phyloP scores from a whole-genome alignment of 2,329 filamentous ascomycete genomes.

The Emergomyces pasteurianus region DNA sequence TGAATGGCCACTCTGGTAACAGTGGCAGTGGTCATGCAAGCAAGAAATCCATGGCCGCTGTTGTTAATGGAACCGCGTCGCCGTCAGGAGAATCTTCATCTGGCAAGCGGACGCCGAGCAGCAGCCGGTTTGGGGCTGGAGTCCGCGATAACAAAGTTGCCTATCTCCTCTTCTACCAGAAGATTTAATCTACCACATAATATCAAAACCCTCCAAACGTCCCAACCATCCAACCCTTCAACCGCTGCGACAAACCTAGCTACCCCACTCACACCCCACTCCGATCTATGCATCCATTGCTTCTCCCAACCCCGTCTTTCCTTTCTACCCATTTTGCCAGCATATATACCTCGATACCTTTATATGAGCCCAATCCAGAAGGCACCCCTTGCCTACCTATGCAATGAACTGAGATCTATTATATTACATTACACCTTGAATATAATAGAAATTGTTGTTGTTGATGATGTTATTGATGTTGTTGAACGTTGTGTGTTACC shows the following conservation, averaged over 20 bases:
- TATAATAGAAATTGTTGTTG: background rate
- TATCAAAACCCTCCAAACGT: background rate
- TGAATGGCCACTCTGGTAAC: conserved; percentile 45
- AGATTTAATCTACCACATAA: conserved; percentile 33
- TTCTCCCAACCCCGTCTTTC: background rate
- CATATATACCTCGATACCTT: background rate
- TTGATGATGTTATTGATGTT: background rate
- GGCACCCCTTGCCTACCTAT: background rate
- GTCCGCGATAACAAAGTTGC: conserved; percentile 91
- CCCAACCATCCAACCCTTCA: background rate
- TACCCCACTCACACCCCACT: background rate
- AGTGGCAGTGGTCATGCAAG: conserved; percentile 34
- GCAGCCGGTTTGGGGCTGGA: conserved; percentile 42
- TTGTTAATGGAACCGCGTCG: conserved; percentile 52
- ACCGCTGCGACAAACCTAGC: background rate
- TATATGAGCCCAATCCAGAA: background rate
- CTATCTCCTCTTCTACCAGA: conserved; percentile 92
- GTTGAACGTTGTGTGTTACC: background rate
- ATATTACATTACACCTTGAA: background rate
- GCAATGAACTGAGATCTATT: background rate
- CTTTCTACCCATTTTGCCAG: background rate
- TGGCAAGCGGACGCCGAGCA: conserved; percentile 46
- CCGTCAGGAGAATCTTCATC: conserved; percentile 39
- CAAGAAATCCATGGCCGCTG: conserved; percentile 58
- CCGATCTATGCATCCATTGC: background rate